Percentiles rank a stretch among this genome's conserved stretches.
Evolutionary conservation across 2,329 filamentous ascomycete species (phyloP).

Genomic region (Camptophora hylomeconis): DNA sequence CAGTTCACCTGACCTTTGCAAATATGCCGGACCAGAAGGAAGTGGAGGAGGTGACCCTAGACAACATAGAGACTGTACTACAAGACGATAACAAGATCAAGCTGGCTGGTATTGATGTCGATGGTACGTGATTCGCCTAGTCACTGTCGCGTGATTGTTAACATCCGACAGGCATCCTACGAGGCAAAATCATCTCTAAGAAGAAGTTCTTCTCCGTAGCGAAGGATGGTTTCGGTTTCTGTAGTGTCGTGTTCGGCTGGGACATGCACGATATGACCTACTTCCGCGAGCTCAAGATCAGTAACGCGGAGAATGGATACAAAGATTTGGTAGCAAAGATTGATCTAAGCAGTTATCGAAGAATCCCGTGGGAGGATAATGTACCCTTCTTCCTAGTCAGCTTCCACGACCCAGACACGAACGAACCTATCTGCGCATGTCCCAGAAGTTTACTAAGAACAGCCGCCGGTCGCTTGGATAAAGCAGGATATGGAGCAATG

Average conservation of each 20-base stretch:
- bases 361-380: conserved; percentile 84
- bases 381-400: conserved; percentile 74
- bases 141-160: conserved; percentile 1
- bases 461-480: conserved; percentile 53
- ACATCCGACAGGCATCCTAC: conserved; percentile 40
- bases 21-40: conserved; percentile 5
- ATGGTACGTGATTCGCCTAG: conserved; percentile 38
- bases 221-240: conserved; percentile 78
- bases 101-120: conserved; percentile 74
- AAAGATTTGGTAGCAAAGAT: conserved; percentile 71
- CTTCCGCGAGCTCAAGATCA: conserved; percentile 69
- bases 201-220: conserved; percentile 80
- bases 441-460: conserved; percentile 63
- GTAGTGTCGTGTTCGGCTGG: conserved; percentile 90
- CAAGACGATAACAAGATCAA: conserved; percentile 67
- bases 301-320: conserved; percentile 84
- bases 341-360: conserved; percentile 62
- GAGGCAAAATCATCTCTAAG: conserved; percentile 85
- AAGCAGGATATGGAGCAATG: conserved; percentile 66
- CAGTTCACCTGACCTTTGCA: too few relatives aligned
- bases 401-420: conserved; percentile 71
- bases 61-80: conserved; percentile 54
- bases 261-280: conserved; percentile 95
- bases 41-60: conserved; percentile 39
- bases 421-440: conserved; percentile 59